Conservation (phyloP, 83 land plant species). For the Isoetes engelmannii region DNA sequence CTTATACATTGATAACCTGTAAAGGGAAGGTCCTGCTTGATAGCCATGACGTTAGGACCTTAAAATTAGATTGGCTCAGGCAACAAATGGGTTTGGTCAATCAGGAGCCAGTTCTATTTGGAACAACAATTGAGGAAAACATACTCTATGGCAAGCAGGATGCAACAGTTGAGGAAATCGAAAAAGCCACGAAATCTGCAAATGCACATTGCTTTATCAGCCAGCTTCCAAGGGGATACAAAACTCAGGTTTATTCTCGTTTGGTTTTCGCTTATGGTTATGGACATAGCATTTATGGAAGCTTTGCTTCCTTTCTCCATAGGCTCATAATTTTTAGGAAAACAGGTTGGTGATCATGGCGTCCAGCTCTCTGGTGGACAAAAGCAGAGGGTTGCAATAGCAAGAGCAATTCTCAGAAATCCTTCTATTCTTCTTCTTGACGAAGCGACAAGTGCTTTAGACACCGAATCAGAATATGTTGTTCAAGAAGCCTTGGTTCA, state of each 20-base stretch:
- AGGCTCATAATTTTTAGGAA: no score
- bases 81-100: slow-evolving; percentile 29
- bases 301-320: no score
- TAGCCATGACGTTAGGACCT: background rate
- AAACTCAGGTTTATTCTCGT: slow-evolving; percentile 5
- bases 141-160: slow-evolving; percentile 13
- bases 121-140: slow-evolving; percentile 10
- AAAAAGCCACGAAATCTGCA: slow-evolving; percentile 11
- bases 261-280: no score
- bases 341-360: slow-evolving; percentile 26
- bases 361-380: slow-evolving; percentile 31
- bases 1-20: no score
- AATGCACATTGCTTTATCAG: slow-evolving; percentile 14
- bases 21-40: slow-evolving; percentile 5
- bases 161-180: slow-evolving; percentile 5
- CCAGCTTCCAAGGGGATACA: slow-evolving; percentile 3
- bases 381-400: slow-evolving; percentile 26
- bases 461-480: slow-evolving; percentile 22
- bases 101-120: slow-evolving; percentile 23
- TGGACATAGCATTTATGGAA: no score
- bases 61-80: slow-evolving; percentile 7
- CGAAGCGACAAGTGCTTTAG: slow-evolving; percentile 32
- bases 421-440: slow-evolving; percentile 25
- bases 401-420: slow-evolving; percentile 28
- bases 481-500: slow-evolving; percentile 28